These are phyloP conservation scores for Gaertneriomyces sp. DNA, from an alignment of 192 early-diverging fungal genomes.

Conservation along the genomic window DNA sequence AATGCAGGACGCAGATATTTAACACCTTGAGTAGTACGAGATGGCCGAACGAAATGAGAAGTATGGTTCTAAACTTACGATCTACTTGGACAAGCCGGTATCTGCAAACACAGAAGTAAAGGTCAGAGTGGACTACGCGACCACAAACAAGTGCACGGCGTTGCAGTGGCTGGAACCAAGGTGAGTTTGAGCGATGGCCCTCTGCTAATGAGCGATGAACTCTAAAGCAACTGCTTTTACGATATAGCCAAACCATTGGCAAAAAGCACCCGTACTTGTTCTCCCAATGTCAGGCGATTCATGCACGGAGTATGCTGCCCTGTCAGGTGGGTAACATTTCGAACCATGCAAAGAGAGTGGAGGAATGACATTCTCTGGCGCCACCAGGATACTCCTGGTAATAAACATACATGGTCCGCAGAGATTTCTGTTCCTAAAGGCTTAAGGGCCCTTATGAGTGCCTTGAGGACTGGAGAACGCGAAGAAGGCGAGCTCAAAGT, in stretches of 20 bases:
- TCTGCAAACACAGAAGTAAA: constrained; percentile 39
- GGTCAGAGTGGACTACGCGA: constrained; percentile 71
- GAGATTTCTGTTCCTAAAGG: constrained; percentile 68
- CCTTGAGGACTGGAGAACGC: constrained; percentile 63
- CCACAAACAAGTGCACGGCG: constrained; percentile 79
- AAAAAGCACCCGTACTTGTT: constrained; percentile 93
- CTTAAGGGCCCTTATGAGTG: constrained; percentile 92
- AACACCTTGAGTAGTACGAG: constrained; percentile 35
- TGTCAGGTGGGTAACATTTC: constrained; percentile 58
- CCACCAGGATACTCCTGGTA: constrained; percentile 41
- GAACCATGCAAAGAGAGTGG: not conserved
- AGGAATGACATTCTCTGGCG: no score
- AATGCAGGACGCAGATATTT: no score
- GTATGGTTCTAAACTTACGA: constrained; percentile 70
- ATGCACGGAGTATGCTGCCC: constrained; percentile 86
- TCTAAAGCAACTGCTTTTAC: no score
- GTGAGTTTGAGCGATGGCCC: constrained; percentile 19
- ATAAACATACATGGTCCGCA: constrained; percentile 86
- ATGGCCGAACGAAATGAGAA: constrained; percentile 54
- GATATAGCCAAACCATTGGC: constrained; percentile 82
- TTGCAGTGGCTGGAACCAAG: constrained; percentile 86
- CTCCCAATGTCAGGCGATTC: constrained; percentile 94
- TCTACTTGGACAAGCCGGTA: constrained; percentile 49
- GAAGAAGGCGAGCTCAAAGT: constrained; percentile 47
- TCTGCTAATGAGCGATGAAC: no score